Base-by-base conservation (phyloP, 306 rosid species). In the Quercus cerris region DNA sequence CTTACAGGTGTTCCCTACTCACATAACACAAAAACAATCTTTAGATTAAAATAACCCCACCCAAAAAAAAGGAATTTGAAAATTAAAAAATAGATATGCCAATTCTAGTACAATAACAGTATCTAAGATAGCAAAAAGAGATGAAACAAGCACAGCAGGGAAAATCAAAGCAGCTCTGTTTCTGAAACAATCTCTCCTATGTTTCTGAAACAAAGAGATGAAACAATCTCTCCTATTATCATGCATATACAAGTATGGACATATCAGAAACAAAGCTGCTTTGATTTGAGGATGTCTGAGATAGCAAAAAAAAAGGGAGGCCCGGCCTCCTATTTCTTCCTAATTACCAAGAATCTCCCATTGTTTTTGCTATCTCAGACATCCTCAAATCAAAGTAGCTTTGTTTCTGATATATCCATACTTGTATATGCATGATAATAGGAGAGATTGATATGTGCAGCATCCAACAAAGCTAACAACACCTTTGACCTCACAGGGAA, bases 1-100 rank as follows among this genome's bases (percentile, higher is more conserved):
- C 99, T 95, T 74, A 95, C 99, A 78, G 99, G 96, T 69, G 99
- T 89, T 77, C 99, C 99, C 99, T 95, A 83, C 76, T 85, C 85
- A 76, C 76, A 81, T 55, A 77, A 74, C 19, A 20, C 17, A 41
- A 62, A 67, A 67, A 63, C 6, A 35, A 33, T 18, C 17, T 57
- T 75, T 74, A 19, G 71, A 71, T 76, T 66, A 61, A 49, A 44
- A 59, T 15, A 4, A 10, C 70, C 66, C 51, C 78, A 64, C 22
- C 52, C 54, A 56, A 54, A 44, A 23, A 83, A 5, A 31, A 33
- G 41, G n/a, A 57, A 51, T 27, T 3, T 25, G 18, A 5, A 70
- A 49, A 12, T 49, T 49, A 49, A 49, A 49, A 49, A 13, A 78
- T 44, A 20, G 33, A 55, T 9, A 77, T 17, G 56, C 19, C 13